Percentiles rank a stretch among this genome's conserved stretches.
Conservation (phyloP, 495 filamentous ascomycete genomes). For the Penicillium desertorum region DNA sequence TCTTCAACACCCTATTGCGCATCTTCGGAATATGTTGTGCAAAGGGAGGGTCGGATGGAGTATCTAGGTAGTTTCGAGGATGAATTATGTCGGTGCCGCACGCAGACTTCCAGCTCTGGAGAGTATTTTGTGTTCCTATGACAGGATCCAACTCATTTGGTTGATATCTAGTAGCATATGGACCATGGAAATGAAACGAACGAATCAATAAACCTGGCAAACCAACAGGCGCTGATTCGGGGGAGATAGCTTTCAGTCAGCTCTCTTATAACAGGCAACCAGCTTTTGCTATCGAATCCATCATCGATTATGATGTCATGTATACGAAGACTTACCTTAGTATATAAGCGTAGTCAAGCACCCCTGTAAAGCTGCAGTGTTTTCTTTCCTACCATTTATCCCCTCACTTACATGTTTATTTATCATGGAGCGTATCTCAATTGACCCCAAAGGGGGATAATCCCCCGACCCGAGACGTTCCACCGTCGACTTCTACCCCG, state of each 20-base stretch:
- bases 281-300: too few relatives aligned
- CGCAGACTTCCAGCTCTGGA: too few relatives aligned
- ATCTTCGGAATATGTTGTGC: not conserved
- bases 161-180: not conserved
- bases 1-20: not conserved
- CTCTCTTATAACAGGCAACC: too few relatives aligned
- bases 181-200: not conserved
- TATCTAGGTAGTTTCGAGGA: not conserved
- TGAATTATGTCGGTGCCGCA: not conserved
- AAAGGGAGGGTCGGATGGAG: not conserved
- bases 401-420: not conserved
- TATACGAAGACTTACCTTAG: not conserved
- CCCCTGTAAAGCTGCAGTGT: not conserved
- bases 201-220: not conserved
- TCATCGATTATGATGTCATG: constrained; percentile 4
- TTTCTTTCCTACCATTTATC: not conserved
- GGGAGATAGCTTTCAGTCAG: not conserved
- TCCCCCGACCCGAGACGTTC: constrained; percentile 27
- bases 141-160: not conserved
- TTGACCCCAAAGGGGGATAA: not conserved
- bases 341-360: not conserved
- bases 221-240: not conserved
- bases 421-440: constrained; percentile 16
- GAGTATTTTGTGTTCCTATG: not conserved
- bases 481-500: constrained; percentile 12